These are phyloP conservation scores for Salix arbutifolia DNA, from an alignment of 345 rosid species.

Conservation along the genomic window DNA sequence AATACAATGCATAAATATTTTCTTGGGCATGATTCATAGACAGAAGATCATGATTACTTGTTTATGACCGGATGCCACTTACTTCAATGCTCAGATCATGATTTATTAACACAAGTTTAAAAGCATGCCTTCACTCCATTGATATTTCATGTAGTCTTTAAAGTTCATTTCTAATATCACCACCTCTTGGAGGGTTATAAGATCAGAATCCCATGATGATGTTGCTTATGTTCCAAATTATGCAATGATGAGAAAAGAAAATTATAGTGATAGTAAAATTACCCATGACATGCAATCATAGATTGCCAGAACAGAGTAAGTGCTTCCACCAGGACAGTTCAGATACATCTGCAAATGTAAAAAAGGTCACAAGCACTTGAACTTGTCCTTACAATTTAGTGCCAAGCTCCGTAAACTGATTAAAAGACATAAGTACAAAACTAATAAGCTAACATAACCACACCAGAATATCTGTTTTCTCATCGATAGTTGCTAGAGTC, in stretches of 20 bases:
- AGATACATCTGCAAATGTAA: constrained; percentile 56
- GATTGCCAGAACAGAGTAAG: constrained; percentile 77
- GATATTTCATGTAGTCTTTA: background rate
- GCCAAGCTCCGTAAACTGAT: background rate
- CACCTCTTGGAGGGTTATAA: constrained; percentile 5
- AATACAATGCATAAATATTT: background rate
- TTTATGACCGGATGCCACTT: background rate
- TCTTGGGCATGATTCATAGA: background rate
- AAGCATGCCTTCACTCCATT: background rate
- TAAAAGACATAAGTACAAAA: constrained; percentile 2
- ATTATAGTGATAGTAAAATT: constrained; percentile 10
- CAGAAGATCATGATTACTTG: background rate
- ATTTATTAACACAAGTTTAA: background rate
- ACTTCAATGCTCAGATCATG: background rate
- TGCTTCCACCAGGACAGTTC: constrained; percentile 95
- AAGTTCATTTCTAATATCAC: background rate
- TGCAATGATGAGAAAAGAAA: background rate
- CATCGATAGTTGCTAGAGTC: constrained; percentile 81
- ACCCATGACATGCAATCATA: constrained; percentile 99
- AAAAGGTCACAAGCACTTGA: constrained; percentile 7
- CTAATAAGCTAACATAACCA: constrained; percentile 4
- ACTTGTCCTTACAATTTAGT: background rate
- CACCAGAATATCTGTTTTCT: constrained; percentile 84
- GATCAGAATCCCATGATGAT: background rate
- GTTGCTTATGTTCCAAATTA: background rate